Conservation (phyloP, 495 filamentous ascomycete genomes). For the Penicillium coffeae region DNA sequence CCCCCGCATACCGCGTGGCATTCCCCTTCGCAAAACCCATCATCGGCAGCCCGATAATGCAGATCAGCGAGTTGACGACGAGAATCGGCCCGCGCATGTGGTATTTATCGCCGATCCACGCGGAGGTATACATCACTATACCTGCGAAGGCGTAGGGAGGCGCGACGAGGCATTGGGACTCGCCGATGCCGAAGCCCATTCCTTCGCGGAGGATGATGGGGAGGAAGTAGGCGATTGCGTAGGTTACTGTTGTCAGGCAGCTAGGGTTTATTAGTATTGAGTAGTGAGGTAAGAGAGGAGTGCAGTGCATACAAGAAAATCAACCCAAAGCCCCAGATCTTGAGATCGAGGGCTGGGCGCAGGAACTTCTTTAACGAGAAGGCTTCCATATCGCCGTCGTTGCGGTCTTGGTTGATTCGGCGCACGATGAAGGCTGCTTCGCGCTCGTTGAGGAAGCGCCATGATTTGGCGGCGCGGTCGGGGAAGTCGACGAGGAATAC, state of each 20-base stretch:
- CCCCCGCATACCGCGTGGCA: conserved; percentile 57
- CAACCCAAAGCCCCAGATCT: conserved; percentile 61
- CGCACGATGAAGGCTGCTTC: conserved; percentile 56
- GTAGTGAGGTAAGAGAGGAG: neutral
- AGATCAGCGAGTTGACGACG: conserved; percentile 49
- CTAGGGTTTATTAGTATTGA: conserved; percentile 8
- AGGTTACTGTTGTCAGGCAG: conserved; percentile 55
- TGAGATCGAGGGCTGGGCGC: conserved; percentile 44
- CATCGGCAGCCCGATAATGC: conserved; percentile 49
- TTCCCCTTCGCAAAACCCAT: conserved; percentile 49
- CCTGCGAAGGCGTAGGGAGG: conserved; percentile 60
- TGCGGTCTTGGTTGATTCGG: conserved; percentile 55
- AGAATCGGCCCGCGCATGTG: conserved; percentile 55
- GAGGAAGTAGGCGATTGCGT: conserved; percentile 65
- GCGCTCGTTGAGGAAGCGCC: conserved; percentile 46
- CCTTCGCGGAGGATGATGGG: conserved; percentile 57
- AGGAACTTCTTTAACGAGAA: conserved; percentile 53
- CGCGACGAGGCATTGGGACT: conserved; percentile 58
- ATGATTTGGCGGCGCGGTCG: conserved; percentile 48
- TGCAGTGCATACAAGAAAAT: conserved; percentile 51
- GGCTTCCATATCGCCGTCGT: conserved; percentile 46
- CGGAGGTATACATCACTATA: conserved; percentile 53
- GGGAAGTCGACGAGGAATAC: conserved; percentile 59
- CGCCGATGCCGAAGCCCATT: conserved; percentile 55
- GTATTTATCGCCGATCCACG: conserved; percentile 54